phyloP scores from a whole-genome alignment of 2,329 filamentous ascomycete genomes.

The Ophiocordyceps camponoti-saundersi region DNA sequence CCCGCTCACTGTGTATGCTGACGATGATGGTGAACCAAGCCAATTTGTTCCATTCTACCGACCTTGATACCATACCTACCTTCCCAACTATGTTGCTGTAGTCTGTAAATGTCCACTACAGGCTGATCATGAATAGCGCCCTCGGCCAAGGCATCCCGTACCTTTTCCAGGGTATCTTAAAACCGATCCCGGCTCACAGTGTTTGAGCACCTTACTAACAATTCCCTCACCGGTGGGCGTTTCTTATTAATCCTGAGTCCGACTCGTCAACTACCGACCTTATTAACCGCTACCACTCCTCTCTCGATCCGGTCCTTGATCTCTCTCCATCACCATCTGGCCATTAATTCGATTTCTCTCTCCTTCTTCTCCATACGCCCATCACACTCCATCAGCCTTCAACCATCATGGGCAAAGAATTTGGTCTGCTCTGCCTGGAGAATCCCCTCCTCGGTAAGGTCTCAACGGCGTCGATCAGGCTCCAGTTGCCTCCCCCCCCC shows the following conservation, averaged over 20 bases:
- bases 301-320: not conserved
- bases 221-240: not conserved
- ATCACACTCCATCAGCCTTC: not conserved
- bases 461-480: no score
- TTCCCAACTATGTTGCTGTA: not conserved
- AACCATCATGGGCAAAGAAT: constrained; percentile 63
- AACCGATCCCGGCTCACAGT: not conserved
- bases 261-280: not conserved
- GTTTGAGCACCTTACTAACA: not conserved
- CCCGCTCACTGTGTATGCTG: not conserved
- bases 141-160: not conserved
- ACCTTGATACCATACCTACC: not conserved
- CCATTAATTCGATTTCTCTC: no score
- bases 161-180: not conserved
- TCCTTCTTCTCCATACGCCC: not conserved
- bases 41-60: not conserved
- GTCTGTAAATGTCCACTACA: not conserved
- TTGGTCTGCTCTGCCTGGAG: constrained; percentile 82
- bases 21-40: not conserved
- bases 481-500: not conserved
- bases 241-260: not conserved
- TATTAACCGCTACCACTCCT: not conserved
- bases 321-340: not conserved
- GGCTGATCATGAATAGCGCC: not conserved
- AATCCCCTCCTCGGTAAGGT: constrained; percentile 89